Percentiles rank a stretch among this genome's conserved stretches.
Conservation (phyloP, 352 stramenopile species). For the Globisporangium okanoganense region DNA sequence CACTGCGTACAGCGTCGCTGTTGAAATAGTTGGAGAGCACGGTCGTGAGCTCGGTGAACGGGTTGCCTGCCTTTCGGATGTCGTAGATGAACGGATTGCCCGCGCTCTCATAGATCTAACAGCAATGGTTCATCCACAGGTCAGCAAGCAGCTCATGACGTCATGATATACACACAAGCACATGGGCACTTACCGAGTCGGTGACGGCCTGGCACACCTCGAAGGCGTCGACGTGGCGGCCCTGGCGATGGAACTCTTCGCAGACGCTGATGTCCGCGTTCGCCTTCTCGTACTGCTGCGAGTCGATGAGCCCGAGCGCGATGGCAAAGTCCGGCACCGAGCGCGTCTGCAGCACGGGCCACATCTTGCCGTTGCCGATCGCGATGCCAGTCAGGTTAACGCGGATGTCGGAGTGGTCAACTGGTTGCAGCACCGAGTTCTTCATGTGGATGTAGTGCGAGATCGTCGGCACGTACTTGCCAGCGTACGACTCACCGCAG, state of each 20-base stretch:
- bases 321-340: conserved; percentile 81
- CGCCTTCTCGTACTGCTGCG: conserved; percentile 73
- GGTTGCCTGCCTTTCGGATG: conserved; percentile 59
- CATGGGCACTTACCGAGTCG: conserved; percentile 29
- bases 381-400: conserved; percentile 87
- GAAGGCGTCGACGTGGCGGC: conserved; percentile 71
- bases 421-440: conserved; percentile 42
- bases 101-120: conserved; percentile 63
- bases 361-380: conserved; percentile 89
- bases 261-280: conserved; percentile 73
- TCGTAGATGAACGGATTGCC: conserved; percentile 87
- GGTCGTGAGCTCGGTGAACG: conserved; percentile 48
- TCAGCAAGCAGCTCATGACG: neutral
- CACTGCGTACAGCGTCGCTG: conserved; percentile 67
- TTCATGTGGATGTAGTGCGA: conserved; percentile 90
- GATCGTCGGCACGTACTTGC: conserved; percentile 96
- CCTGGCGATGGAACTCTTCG: conserved; percentile 70
- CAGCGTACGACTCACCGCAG: conserved; percentile 94
- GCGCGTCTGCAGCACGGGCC: conserved; percentile 76
- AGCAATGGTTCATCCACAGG: neutral
- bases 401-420: conserved; percentile 24
- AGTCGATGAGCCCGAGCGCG: conserved; percentile 76
- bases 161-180: neutral
- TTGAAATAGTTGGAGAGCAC: conserved; percentile 81
- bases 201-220: conserved; percentile 60